These are phyloP conservation scores for Lathyrus sativus DNA, from an alignment of 306 rosid genomes.

Conservation along the genomic window DNA sequence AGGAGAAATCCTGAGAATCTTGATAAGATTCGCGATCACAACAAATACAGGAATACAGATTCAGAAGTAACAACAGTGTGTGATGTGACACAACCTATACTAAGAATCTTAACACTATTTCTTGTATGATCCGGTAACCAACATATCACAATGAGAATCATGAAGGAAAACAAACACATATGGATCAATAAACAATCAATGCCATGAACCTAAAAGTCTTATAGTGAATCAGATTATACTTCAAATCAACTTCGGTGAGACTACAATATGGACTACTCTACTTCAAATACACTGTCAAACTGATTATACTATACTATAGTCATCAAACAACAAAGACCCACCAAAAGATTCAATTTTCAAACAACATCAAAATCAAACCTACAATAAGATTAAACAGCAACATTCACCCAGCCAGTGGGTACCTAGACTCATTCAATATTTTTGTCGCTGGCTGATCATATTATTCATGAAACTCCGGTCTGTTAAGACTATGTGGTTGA, in stretches of 20 bases:
- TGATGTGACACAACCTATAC: neutral
- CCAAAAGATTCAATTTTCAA: neutral
- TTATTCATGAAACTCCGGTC: neutral
- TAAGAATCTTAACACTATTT: neutral
- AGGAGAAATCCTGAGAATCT: constrained; percentile 1
- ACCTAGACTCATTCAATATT: neutral
- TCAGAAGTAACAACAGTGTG: neutral
- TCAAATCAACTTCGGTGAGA: neutral
- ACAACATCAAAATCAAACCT: neutral
- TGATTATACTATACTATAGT: neutral
- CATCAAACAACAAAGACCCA: neutral
- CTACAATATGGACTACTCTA: neutral
- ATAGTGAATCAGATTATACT: neutral
- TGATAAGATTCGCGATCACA: neutral
- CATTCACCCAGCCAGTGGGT: neutral
- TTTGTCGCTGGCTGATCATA: neutral
- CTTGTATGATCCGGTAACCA: neutral
- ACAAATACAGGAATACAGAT: neutral
- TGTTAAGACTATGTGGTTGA: no score
- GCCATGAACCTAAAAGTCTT: neutral
- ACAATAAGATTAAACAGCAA: neutral
- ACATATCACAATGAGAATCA: neutral
- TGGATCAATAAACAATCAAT: neutral
- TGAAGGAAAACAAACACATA: neutral
- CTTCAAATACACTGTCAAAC: constrained; percentile 19